phyloP scores from a whole-genome alignment of 768 basidiomycete genomes.

The Wakefieldia striispora region DNA sequence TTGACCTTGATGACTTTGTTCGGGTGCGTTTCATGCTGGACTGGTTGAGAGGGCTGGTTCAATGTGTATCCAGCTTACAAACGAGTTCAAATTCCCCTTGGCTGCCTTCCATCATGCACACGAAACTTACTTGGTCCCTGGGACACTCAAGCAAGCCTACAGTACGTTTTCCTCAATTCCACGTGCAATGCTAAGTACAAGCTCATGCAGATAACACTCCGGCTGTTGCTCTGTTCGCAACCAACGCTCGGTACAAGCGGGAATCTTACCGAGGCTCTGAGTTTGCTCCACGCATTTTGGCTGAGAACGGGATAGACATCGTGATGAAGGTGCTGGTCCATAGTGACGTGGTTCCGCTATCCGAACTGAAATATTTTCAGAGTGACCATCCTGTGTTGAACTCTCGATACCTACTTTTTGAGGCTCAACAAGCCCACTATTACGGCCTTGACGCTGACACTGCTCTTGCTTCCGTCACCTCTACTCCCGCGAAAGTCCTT shows the following conservation, averaged over 20 bases:
- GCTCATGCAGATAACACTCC: no score
- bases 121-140: slow-evolving; percentile 82
- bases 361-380: slow-evolving; percentile 28
- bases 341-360: no score
- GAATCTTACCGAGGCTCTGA: slow-evolving; percentile 82
- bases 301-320: slow-evolving; percentile 63
- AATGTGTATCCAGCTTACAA: slow-evolving; percentile 51
- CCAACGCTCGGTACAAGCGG: slow-evolving; percentile 58
- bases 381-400: slow-evolving; percentile 60
- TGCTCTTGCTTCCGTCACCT: slow-evolving; percentile 65
- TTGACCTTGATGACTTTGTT: slow-evolving; percentile 71
- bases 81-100: slow-evolving; percentile 81
- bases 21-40: slow-evolving; percentile 39
- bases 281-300: slow-evolving; percentile 74
- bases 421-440: slow-evolving; percentile 70
- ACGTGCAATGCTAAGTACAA: slow-evolving; percentile 48
- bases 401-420: slow-evolving; percentile 65
- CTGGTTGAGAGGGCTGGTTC: not conserved
- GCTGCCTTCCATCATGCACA: slow-evolving; percentile 78
- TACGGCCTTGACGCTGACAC: slow-evolving; percentile 58
- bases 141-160: slow-evolving; percentile 66
- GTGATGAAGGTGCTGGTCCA: slow-evolving; percentile 62
- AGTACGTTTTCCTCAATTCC: slow-evolving; percentile 43
- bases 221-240: slow-evolving; percentile 64
- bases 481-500: slow-evolving; percentile 58